Percentiles rank a stretch among this genome's conserved stretches.
Conservation (phyloP, 2,329 filamentous ascomycete genomes). For the Monosporascus sp. region DNA sequence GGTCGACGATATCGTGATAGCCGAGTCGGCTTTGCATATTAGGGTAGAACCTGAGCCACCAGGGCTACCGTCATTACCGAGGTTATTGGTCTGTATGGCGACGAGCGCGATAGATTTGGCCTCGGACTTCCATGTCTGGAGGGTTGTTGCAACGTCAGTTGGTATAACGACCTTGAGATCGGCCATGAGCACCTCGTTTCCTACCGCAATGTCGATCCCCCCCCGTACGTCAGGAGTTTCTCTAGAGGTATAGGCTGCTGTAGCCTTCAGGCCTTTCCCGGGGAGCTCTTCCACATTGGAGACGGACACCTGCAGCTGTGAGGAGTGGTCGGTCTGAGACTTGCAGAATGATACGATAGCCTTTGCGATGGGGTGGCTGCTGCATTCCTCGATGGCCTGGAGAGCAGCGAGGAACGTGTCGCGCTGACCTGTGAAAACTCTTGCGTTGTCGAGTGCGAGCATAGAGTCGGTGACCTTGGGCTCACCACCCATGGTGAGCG, state of each 20-base stretch:
- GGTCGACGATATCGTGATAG: neutral
- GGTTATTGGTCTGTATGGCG: slow-evolving; percentile 34
- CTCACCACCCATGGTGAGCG: slow-evolving; percentile 68
- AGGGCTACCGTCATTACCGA: neutral
- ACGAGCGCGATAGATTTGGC: slow-evolving; percentile 61
- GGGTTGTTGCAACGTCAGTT: slow-evolving; percentile 24
- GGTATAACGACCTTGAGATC: slow-evolving; percentile 40
- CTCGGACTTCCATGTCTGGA: slow-evolving; percentile 55
- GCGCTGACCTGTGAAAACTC: slow-evolving; percentile 12
- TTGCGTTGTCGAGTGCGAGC: slow-evolving; percentile 28
- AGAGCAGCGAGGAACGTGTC: slow-evolving; percentile 46
- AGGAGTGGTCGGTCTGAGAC: slow-evolving; percentile 26
- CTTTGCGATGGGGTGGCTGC: slow-evolving; percentile 69
- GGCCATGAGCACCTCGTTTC: slow-evolving; percentile 66
- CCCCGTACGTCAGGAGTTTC: slow-evolving; percentile 8
- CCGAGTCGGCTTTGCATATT: no score
- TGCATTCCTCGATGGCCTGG: slow-evolving; percentile 62
- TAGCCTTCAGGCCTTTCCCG: slow-evolving; percentile 67
- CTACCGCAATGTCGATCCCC: slow-evolving; percentile 54
- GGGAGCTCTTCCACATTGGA: slow-evolving; percentile 57
- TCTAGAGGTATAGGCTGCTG: slow-evolving; percentile 7
- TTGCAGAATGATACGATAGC: slow-evolving; percentile 62
- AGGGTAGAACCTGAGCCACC: no score
- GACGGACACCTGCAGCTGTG: slow-evolving; percentile 9
- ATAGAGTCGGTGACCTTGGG: slow-evolving; percentile 59